Conservation (phyloP, 75 land plant genomes). For the Cupressus sempervirens region DNA sequence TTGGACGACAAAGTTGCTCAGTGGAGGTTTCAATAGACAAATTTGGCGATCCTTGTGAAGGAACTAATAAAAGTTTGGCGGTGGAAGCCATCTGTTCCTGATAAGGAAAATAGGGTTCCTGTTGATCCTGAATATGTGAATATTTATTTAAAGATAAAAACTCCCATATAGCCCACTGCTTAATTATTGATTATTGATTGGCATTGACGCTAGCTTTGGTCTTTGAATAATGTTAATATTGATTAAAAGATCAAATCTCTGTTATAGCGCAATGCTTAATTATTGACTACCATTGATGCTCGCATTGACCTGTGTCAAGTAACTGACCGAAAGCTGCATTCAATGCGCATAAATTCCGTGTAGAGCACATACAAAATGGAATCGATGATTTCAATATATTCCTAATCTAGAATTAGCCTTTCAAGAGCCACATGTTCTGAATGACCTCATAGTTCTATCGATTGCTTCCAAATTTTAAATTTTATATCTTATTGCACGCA, state of each 20-base stretch:
- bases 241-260: not conserved
- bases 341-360: not conserved
- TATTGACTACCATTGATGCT: too few relatives aligned
- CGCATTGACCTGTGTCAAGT: not conserved
- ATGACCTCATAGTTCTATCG: too few relatives aligned
- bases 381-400: not conserved
- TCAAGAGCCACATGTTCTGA: too few relatives aligned
- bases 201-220: not conserved
- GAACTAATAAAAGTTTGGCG: conserved; percentile 57
- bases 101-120: not conserved
- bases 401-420: too few relatives aligned
- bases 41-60: conserved; percentile 71
- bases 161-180: not conserved
- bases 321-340: not conserved
- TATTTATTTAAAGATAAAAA: not conserved
- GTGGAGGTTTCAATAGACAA: conserved; percentile 37
- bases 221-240: not conserved
- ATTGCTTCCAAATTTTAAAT: too few relatives aligned
- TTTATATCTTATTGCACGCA: too few relatives aligned
- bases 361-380: not conserved
- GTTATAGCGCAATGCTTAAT: not conserved
- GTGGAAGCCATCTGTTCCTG: conserved; percentile 69
- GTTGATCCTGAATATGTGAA: not conserved
- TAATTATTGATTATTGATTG: not conserved
- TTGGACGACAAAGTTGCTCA: conserved; percentile 54